Conservation (phyloP, 2,329 filamentous ascomycete species). For the Clonostachys sp. region DNA sequence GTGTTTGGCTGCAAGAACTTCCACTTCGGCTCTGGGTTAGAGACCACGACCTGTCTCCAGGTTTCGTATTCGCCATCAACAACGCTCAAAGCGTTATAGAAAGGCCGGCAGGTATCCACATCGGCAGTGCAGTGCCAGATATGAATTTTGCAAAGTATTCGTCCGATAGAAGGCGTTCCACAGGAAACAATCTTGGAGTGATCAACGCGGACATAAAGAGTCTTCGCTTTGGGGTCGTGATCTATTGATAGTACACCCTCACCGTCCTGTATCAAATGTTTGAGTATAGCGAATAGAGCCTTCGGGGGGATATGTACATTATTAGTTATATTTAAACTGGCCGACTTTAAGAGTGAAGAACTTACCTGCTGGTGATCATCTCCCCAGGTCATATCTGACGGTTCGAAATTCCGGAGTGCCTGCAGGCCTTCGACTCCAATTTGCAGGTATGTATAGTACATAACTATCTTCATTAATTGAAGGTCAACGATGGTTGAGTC, state of each 20-base stretch:
- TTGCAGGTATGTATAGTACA: neutral
- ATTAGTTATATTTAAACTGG: neutral
- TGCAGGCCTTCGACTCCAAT: neutral
- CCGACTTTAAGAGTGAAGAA: neutral
- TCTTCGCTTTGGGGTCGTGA: constrained; percentile 35
- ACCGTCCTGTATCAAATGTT: constrained; percentile 49
- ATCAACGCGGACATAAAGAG: constrained; percentile 50
- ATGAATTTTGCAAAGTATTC: constrained; percentile 54
- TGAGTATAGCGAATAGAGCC: constrained; percentile 58
- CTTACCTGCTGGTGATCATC: constrained; percentile 31
- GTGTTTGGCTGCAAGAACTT: neutral
- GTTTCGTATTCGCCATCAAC: constrained; percentile 30
- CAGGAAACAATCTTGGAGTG: constrained; percentile 49
- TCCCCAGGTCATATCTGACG: constrained; percentile 21
- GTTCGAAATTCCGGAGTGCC: neutral
- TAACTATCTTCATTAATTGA: neutral
- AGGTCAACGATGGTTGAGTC: too few species aligned
- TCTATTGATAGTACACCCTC: constrained; percentile 45
- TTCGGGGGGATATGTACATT: constrained; percentile 21
- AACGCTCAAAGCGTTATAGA: constrained; percentile 53
- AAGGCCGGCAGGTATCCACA: constrained; percentile 39
- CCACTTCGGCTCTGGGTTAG: neutral
- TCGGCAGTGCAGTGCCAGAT: constrained; percentile 61
- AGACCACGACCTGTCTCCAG: neutral
- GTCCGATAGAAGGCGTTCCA: constrained; percentile 52